These are phyloP conservation scores for Teunomyces stri DNA, from an alignment of 805 yeast species.

Conservation along the genomic window DNA sequence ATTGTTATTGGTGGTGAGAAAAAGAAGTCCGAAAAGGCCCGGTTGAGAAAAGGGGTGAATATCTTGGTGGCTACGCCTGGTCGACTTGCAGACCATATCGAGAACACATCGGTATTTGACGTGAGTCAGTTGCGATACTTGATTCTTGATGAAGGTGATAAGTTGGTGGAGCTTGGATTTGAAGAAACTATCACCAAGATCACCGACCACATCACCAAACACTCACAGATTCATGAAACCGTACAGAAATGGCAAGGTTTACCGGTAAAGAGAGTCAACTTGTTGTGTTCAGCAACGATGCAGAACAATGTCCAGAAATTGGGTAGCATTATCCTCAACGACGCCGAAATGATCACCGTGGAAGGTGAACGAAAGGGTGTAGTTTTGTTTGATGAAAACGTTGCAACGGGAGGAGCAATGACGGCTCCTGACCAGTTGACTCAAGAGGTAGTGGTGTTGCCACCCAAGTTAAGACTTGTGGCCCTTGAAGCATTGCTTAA, in stretches of 20 bases:
- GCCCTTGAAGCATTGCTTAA: constrained; percentile 68
- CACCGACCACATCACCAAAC: constrained; percentile 53
- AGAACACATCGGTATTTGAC: constrained; percentile 76
- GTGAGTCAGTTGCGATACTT: constrained; percentile 76
- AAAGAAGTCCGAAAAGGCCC: constrained; percentile 93
- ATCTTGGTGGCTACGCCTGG: constrained; percentile 98
- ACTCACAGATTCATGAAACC: constrained; percentile 37
- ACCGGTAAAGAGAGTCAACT: constrained; percentile 70
- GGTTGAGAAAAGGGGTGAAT: constrained; percentile 93
- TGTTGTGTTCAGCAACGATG: constrained; percentile 93
- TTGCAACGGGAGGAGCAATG: constrained; percentile 12
- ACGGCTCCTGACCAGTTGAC: constrained; percentile 87
- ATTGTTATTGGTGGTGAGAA: constrained; percentile 97
- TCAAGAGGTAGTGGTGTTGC: constrained; percentile 80
- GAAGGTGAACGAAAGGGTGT: constrained; percentile 23
- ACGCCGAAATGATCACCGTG: constrained; percentile 67
- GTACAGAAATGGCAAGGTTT: constrained; percentile 49
- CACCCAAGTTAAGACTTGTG: constrained; percentile 88
- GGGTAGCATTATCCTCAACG: constrained; percentile 71
- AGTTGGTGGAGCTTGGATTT: constrained; percentile 92
- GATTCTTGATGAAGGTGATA: constrained; percentile 96
- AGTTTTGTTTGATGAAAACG: constrained; percentile 29
- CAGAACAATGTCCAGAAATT: constrained; percentile 75
- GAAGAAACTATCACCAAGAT: constrained; percentile 88
- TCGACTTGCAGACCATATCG: constrained; percentile 89